Conservation (phyloP, 1,284 basidiomycete genomes). For the Tremellales sp. region DNA sequence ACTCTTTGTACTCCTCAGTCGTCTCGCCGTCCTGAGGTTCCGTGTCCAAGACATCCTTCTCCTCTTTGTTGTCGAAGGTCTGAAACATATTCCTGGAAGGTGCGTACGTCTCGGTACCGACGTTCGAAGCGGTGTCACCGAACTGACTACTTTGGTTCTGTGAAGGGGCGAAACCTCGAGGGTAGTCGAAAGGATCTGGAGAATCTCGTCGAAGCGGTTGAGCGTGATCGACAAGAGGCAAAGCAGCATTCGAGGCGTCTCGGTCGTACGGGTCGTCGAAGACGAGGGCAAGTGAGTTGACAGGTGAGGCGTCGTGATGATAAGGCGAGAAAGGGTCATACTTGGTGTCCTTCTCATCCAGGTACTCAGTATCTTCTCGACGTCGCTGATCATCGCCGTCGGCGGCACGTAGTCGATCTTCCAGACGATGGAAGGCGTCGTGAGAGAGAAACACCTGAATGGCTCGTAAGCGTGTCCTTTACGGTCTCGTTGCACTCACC, state of each 20-base stretch:
- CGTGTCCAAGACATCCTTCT: constrained; percentile 70
- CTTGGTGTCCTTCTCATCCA: constrained; percentile 58
- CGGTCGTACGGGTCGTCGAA: constrained; percentile 50
- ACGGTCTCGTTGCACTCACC: constrained; percentile 51
- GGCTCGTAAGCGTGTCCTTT: background rate
- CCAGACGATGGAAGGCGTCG: constrained; percentile 78
- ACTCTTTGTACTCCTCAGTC: constrained; percentile 78
- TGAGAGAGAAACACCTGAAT: constrained; percentile 84
- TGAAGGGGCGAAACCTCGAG: constrained; percentile 55
- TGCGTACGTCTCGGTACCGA: constrained; percentile 84
- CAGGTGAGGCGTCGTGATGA: constrained; percentile 56
- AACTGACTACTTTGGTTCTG: constrained; percentile 63
- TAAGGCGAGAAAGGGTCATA: constrained; percentile 71
- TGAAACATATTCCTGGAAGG: constrained; percentile 94
- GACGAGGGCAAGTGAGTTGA: constrained; percentile 46
- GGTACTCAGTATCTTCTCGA: constrained; percentile 53
- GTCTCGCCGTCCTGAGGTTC: constrained; percentile 80
- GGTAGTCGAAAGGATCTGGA: constrained; percentile 64
- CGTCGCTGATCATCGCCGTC: constrained; percentile 81
- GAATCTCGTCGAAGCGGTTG: constrained; percentile 64
- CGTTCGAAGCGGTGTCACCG: constrained; percentile 71
- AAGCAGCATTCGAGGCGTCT: constrained; percentile 51
- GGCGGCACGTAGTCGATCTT: constrained; percentile 74
- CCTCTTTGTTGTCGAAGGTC: constrained; percentile 65
- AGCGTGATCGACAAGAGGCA: constrained; percentile 67